A percentile compares a stretch with the other conserved stretches of the same genome.
Conservation (phyloP, 495 filamentous ascomycete species). For the Neurospora africana region DNA sequence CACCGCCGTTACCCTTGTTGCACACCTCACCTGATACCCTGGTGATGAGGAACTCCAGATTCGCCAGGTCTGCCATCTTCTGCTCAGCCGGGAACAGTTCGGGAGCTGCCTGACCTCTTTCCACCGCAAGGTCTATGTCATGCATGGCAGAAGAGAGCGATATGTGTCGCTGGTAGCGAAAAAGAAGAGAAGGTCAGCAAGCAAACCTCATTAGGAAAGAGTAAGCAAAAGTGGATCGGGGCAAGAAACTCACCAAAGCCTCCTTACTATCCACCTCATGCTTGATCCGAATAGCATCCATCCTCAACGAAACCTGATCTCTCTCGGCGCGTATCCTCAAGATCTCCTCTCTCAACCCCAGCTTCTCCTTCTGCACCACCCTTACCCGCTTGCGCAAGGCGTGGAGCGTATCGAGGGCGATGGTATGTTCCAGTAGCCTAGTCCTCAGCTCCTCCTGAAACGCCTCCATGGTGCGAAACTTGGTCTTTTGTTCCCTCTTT, state of each 20-base stretch:
- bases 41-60: constrained; percentile 39
- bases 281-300: constrained; percentile 56
- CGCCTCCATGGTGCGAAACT: constrained; percentile 53
- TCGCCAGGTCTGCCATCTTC: constrained; percentile 31
- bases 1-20: constrained; percentile 33
- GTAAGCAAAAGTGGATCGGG: background rate
- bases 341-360: constrained; percentile 52
- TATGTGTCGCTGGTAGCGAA: constrained; percentile 29
- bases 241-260: constrained; percentile 27
- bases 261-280: constrained; percentile 42
- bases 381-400: constrained; percentile 51
- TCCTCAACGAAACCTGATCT: constrained; percentile 54
- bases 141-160: constrained; percentile 42
- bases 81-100: constrained; percentile 27
- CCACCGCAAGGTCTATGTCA: constrained; percentile 44
- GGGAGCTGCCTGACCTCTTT: constrained; percentile 32
- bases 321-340: constrained; percentile 52
- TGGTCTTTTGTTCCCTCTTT: constrained; percentile 47
- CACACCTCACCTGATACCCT: constrained; percentile 36
- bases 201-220: background rate
- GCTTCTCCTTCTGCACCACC: constrained; percentile 53
- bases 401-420: constrained; percentile 55
- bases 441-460: constrained; percentile 57
- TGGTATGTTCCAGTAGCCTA: constrained; percentile 49
- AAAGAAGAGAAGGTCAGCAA: constrained; percentile 8